Conservation (phyloP, 805 yeast species). For the Candida glaebosa region DNA sequence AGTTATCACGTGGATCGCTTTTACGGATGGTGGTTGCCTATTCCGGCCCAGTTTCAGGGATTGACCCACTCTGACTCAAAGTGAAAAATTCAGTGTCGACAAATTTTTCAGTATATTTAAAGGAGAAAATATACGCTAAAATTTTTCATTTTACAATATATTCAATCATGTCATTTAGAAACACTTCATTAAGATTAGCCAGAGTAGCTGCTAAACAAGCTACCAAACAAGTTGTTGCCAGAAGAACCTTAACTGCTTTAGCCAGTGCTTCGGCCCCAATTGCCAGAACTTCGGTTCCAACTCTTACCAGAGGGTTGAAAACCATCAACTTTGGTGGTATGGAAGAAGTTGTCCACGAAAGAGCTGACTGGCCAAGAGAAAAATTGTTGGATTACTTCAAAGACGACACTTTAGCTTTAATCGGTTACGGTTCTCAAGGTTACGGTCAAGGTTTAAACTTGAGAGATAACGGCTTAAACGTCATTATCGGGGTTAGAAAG, state of each 20-base stretch:
- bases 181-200: slow-evolving; percentile 42
- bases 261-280: slow-evolving; percentile 31
- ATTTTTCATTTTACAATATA: slow-evolving; percentile 3
- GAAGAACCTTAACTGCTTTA: slow-evolving; percentile 64
- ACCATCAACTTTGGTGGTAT: slow-evolving; percentile 96
- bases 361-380: slow-evolving; percentile 99
- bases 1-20: background rate
- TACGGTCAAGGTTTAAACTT: slow-evolving; percentile 99
- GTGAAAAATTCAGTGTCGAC: slow-evolving; percentile 5
- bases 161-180: slow-evolving; percentile 41
- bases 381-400: slow-evolving; percentile 94
- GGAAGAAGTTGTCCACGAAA: slow-evolving; percentile 94
- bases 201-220: slow-evolving; percentile 46
- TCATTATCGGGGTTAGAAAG: slow-evolving; percentile 97
- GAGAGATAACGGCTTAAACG: slow-evolving; percentile 98
- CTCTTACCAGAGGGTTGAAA: slow-evolving; percentile 86
- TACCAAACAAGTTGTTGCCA: slow-evolving; percentile 45
- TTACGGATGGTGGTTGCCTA: background rate
- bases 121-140: background rate
- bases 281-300: slow-evolving; percentile 40
- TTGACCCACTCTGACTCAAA: background rate
- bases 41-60: slow-evolving; percentile 1
- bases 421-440: slow-evolving; percentile 99
- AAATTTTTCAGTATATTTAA: slow-evolving; percentile 3
- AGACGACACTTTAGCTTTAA: slow-evolving; percentile 94